Conservation (phyloP, 441 rosid species). For the Breynia disticha region DNA sequence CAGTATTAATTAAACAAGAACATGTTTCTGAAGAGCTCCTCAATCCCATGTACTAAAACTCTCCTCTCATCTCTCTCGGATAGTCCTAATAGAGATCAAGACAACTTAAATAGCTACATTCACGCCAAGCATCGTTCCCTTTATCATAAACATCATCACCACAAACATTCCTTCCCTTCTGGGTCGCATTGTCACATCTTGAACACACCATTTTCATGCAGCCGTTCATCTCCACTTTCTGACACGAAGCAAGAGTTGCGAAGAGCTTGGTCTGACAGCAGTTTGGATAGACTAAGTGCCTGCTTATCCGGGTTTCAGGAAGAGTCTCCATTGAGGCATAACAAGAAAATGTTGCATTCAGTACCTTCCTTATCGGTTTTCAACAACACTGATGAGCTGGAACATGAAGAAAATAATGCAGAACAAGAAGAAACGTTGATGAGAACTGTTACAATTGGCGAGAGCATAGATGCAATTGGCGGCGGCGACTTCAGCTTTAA, state of each 20-base stretch:
- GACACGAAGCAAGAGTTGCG: conserved; percentile 16
- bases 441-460: conserved; percentile 45
- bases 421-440: conserved; percentile 13
- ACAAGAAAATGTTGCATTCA: conserved; percentile 35
- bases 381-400: conserved; percentile 20
- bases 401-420: conserved; percentile 15
- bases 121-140: not conserved
- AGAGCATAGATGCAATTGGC: conserved; percentile 17
- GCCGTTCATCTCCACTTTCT: conserved; percentile 11
- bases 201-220: conserved; percentile 6
- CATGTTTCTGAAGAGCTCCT: conserved; percentile 25
- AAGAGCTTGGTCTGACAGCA: conserved; percentile 24
- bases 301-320: conserved; percentile 8
- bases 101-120: conserved; percentile 3
- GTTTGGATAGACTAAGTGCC: conserved; percentile 18
- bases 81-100: conserved; percentile 15
- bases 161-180: not conserved
- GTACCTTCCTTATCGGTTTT: conserved; percentile 52
- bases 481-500: conserved; percentile 46
- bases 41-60: conserved; percentile 14
- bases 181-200: conserved; percentile 2
- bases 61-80: conserved; percentile 13
- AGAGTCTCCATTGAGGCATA: conserved; percentile 3
- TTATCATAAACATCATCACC: not conserved
- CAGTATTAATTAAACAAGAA: not conserved